A percentile compares a stretch with the other conserved stretches of the same genome.
Evolutionary conservation across 768 basidiomycete species (phyloP).

Genomic region (Kwoniella heveanensis): DNA sequence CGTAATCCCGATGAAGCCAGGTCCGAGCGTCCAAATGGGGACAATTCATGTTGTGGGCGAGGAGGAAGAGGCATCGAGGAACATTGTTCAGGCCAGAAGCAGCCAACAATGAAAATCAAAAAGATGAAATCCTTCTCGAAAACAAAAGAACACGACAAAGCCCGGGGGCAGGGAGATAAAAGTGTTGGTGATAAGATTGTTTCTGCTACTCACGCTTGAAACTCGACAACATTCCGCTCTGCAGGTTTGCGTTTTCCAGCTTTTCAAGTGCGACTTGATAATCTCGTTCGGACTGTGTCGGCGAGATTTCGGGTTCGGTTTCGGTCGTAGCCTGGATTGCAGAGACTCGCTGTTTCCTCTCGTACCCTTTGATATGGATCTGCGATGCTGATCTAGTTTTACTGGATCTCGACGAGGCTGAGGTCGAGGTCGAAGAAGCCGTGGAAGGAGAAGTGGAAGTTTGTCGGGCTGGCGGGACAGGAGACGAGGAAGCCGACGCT

Average conservation of each 20-base stretch:
- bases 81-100: too few species aligned
- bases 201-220: conserved; percentile 45
- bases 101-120: too few species aligned
- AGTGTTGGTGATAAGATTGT: background rate
- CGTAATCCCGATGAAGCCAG: background rate
- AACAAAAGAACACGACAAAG: too few species aligned
- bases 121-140: too few species aligned
- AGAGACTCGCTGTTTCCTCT: background rate
- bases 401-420: background rate
- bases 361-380: conserved; percentile 3
- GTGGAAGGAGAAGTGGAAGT: background rate
- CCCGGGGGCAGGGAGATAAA: too few species aligned
- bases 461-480: background rate
- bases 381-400: conserved; percentile 7
- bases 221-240: conserved; percentile 49
- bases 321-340: background rate
- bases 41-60: background rate
- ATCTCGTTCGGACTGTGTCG: conserved; percentile 10
- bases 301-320: background rate
- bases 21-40: background rate
- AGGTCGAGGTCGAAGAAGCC: background rate
- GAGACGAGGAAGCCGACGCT: background rate
- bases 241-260: conserved; percentile 29
- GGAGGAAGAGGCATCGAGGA: background rate
- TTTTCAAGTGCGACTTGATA: conserved; percentile 30